These are phyloP conservation scores for Karstenula rhodostoma DNA, from an alignment of 2,329 filamentous ascomycete species.

Conservation along the genomic window DNA sequence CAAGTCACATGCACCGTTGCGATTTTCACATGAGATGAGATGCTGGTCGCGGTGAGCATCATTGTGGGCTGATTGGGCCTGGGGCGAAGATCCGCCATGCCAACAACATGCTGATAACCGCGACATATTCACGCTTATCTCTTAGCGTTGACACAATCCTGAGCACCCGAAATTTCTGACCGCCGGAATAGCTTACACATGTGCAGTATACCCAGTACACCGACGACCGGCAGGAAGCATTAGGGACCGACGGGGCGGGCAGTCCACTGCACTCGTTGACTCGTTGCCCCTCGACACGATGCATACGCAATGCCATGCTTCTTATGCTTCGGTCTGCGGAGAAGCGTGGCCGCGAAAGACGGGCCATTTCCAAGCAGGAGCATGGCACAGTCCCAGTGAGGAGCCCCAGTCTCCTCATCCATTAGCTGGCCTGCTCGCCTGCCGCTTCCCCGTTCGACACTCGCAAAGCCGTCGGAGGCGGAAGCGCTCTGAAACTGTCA, in stretches of 20 bases:
- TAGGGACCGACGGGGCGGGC: not conserved
- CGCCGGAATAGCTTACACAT: constrained; percentile 3
- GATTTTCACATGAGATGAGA: constrained; percentile 6
- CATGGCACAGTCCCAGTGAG: constrained; percentile 6
- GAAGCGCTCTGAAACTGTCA: constrained; percentile 7
- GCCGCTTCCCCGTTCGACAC: constrained; percentile 10
- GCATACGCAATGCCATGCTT: not conserved
- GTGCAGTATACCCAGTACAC: not conserved
- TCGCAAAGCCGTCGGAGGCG: constrained; percentile 4
- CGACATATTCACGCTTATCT: constrained; percentile 5
- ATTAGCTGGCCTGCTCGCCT: constrained; percentile 1
- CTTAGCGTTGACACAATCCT: constrained; percentile 11
- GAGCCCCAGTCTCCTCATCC: constrained; percentile 6
- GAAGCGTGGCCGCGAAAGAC: not conserved
- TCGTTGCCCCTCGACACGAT: constrained; percentile 1
- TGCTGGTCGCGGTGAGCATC: not conserved
- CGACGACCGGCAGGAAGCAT: not conserved
- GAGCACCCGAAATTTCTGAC: constrained; percentile 13
- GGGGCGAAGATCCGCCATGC: not conserved
- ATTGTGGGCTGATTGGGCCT: not conserved
- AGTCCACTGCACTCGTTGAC: not conserved
- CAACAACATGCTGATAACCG: not conserved
- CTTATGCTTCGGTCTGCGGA: not conserved
- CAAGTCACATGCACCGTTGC: constrained; percentile 6
- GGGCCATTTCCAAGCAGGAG: constrained; percentile 8